These are phyloP conservation scores for Myriangium duriaei DNA, from an alignment of 2,329 filamentous ascomycete genomes.

Conservation along the genomic window DNA sequence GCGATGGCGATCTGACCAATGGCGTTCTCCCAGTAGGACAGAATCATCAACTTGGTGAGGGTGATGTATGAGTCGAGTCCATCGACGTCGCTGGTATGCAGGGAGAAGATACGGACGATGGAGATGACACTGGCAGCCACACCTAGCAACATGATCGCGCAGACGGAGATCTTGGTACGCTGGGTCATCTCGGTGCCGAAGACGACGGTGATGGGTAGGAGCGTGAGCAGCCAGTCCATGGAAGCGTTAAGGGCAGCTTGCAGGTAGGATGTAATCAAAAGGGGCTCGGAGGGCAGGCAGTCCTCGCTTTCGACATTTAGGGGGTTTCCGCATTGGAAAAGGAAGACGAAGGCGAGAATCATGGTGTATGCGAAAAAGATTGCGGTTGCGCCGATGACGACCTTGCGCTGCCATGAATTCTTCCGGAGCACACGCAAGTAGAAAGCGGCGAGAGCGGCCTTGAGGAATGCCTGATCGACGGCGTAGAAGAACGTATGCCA, in stretches of 20 bases:
- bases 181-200: constrained; percentile 1
- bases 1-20: constrained; percentile 5
- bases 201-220: constrained; percentile 8
- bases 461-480: constrained; percentile 3
- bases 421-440: constrained; percentile 1
- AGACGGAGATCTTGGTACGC: constrained; percentile 6
- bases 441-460: constrained; percentile 6
- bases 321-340: constrained; percentile 8
- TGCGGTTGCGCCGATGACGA: constrained; percentile 14
- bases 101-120: constrained; percentile 1
- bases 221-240: constrained; percentile 8
- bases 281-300: not conserved
- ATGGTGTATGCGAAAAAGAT: constrained; percentile 27
- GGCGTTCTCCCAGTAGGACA: constrained; percentile 8
- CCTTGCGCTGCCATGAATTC: constrained; percentile 5
- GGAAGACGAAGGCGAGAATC: constrained; percentile 3
- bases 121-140: constrained; percentile 1
- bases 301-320: not conserved
- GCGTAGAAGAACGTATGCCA: constrained; percentile 6
- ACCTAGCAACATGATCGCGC: constrained; percentile 1
- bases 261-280: constrained; percentile 1
- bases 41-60: not conserved
- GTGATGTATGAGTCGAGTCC: not conserved
- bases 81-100: not conserved
- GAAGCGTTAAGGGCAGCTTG: constrained; percentile 1